Conservation (phyloP, 2,329 filamentous ascomycete genomes). For the Aspergillus puulaauensis region DNA sequence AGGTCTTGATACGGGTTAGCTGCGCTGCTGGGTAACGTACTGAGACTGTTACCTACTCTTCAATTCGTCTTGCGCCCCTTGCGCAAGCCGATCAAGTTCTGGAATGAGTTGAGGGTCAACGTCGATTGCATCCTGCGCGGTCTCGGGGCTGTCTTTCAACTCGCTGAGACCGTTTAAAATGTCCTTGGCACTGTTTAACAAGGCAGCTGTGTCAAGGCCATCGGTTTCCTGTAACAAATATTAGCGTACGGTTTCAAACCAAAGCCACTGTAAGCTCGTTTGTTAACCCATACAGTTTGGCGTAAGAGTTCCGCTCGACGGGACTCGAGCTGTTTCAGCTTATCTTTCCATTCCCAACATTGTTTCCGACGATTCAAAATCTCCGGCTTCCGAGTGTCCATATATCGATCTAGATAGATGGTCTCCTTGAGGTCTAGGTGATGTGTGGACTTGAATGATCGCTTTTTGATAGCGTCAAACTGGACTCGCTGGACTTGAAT, state of each 20-base stretch:
- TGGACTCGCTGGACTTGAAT: conserved; percentile 84
- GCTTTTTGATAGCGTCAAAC: conserved; percentile 62
- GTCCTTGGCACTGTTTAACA: conserved; percentile 37
- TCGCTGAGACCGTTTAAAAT: conserved; percentile 45
- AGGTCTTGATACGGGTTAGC: conserved; percentile 25
- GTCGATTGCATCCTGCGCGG: conserved; percentile 41
- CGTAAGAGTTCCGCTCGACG: conserved; percentile 45
- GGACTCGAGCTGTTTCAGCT: conserved; percentile 57
- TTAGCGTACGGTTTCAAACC: conserved; percentile 4
- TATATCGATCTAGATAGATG: conserved; percentile 85
- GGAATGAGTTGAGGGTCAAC: conserved; percentile 43
- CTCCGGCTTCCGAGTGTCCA: conserved; percentile 61
- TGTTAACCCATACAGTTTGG: conserved; percentile 26
- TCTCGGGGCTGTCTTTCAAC: conserved; percentile 33
- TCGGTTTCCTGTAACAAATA: conserved; percentile 17
- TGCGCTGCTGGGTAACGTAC: background rate
- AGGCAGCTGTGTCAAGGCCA: conserved; percentile 29
- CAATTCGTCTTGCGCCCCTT: conserved; percentile 48
- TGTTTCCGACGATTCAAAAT: conserved; percentile 65
- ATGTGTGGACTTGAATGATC: conserved; percentile 70
- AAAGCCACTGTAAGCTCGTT: background rate
- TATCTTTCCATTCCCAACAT: conserved; percentile 72
- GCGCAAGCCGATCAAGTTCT: conserved; percentile 47
- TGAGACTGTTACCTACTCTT: conserved; percentile 32
- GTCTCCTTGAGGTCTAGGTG: conserved; percentile 76